Base-by-base conservation (phyloP, 257 asterid genomes). In the Paulownia fortunei region DNA sequence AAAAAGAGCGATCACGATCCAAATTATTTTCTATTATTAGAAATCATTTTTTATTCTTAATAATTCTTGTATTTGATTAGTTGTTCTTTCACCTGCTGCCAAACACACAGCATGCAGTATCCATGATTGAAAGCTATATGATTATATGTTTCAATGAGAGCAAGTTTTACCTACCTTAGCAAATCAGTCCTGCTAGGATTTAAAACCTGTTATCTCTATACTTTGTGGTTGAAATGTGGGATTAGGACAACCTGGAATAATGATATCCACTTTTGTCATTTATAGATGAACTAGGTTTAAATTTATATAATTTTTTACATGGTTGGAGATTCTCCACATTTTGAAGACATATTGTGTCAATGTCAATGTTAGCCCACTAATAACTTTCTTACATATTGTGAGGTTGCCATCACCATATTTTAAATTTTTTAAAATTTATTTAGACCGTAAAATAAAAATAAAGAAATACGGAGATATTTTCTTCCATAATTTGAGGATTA, bases 161-260 rank as follows among this genome's bases (percentile, higher is more conserved):
- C 9, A 72, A 72, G 56, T 24, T 55, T 72, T 72, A 79, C 77
- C 82, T 60, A 72, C 69, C 73, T 72, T 51, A 72, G 59, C 77
- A 46, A 78, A 72, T 42, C 26, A 47, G 0, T n/a, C 54, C 52
- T 21, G 11, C 11, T 8, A 3, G 24, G 19, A 51, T 49, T n/a
- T 11, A 4, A 11, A 21, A 2, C 32, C 15, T 3, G 10, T 8
- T 12, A 6, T 36, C 27, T 8, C 30, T 37, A 1, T 18, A 13
- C 19, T n/a, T n/a, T 16, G 16, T 11, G 71, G 52, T 46, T 21
- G 27, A 21, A 66, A 66, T 2, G 16, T 11, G 21, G 23, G 27
- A 49, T 49, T 16, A 27, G 18, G 61, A 44, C 76, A 64, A 52
- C 69, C 9, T 47, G 11, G 52, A 51, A 76, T 41, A 62, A 27